Evolutionary conservation across 495 filamentous ascomycete species (phyloP), one percentile per base, ranked within the genome.

Genomic region (Xylaria sp.): DNA sequence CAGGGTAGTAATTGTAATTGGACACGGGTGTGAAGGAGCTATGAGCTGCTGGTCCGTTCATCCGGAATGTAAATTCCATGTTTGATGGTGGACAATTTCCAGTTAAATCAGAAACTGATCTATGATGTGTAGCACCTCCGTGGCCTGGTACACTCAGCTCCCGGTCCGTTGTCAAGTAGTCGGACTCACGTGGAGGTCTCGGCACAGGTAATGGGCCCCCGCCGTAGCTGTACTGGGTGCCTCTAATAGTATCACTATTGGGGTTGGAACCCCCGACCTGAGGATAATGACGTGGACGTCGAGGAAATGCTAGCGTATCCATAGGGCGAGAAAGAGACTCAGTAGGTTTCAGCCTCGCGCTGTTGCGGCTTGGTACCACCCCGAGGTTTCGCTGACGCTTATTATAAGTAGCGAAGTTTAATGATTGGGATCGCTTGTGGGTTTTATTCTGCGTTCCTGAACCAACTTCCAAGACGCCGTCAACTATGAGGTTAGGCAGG

Each of bases 371-470:
- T 63, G 68, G 35, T 63, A 24, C 14, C 71, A 53, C 3, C 21
- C 59, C 21, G n/a, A 62, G n/a, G n/a, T 21, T 43, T 62, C 59
- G 37, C 17, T 62, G 35, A 26, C 59, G 59, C 37, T 62, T 62
- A 17, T 29, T 62, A 41, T 53, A 63, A 52, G 71, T 74, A 61
- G 73, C 48, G 15, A 77, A 71, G 19, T 80, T 78, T 29, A 83
- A 72, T 0, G 82, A 84, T 72, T 82, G 81, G 7, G 83, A 79
- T 40, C 83, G 78, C 67, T 77, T 80, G 67, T 84, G 84, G 19
- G 44, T n/a, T 1, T 3, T 62, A 29, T n/a, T 21, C 55, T 66
- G 52, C 61, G 59, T 21, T 64, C 61, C 26, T 43, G 58, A 52
- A 9, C 72, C 48, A 68, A 65, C 75, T 77, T 82, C 29, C 67